A percentile compares a stretch with the other conserved stretches of the same genome.
Conservation (phyloP, 768 basidiomycete species). For the Harrya chromipes region DNA sequence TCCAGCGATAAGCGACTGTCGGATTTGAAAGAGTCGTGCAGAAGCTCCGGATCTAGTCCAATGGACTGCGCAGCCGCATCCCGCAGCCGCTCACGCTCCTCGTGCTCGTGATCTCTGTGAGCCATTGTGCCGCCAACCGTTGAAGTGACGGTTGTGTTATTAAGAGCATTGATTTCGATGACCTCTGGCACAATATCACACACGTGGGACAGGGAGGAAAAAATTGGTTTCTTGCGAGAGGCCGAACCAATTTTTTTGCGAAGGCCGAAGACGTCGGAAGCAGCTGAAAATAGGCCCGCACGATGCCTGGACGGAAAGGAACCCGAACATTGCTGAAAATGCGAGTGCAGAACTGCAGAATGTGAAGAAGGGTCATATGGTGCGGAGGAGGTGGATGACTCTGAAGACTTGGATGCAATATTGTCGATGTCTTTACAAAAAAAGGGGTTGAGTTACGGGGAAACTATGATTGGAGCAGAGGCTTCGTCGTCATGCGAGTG, state of each 20-base stretch:
- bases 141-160: conserved; percentile 17
- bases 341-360: conserved; percentile 2
- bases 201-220: conserved; percentile 25
- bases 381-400: conserved; percentile 13
- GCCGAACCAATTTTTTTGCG: conserved; percentile 40
- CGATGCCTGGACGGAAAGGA: conserved; percentile 34
- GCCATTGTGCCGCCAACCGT: conserved; percentile 21
- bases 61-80: conserved; percentile 76
- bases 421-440: conserved; percentile 18
- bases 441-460: conserved; percentile 1
- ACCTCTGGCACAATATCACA: conserved; percentile 59
- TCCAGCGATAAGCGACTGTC: conserved; percentile 12
- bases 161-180: conserved; percentile 63
- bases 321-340: conserved; percentile 3
- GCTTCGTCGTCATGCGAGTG: conserved; percentile 3
- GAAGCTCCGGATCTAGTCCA: conserved; percentile 56
- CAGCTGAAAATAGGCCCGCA: conserved; percentile 48
- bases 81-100: conserved; percentile 72
- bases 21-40: conserved; percentile 35
- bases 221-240: conserved; percentile 38
- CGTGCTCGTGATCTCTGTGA: conserved; percentile 53
- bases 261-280: conserved; percentile 49
- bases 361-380: conserved; percentile 12
- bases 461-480: not conserved
- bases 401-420: conserved; percentile 10